Conservation (phyloP, 2,329 filamentous ascomycete genomes). For the Monosporascus sp. region DNA sequence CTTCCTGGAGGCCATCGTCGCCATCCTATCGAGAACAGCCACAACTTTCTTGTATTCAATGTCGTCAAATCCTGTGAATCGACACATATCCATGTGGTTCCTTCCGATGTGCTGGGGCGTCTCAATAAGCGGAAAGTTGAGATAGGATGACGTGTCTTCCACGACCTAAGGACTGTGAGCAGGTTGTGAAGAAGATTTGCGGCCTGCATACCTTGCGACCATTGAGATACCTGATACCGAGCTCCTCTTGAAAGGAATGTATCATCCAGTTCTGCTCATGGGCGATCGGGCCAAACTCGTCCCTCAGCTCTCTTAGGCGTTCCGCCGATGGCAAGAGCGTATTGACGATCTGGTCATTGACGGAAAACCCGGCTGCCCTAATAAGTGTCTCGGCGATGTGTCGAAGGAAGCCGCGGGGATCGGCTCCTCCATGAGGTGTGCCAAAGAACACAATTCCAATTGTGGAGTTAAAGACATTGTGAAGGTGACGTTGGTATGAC, state of each 20-base stretch:
- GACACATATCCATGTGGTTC: slow-evolving; percentile 31
- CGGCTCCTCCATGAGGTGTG: slow-evolving; percentile 24
- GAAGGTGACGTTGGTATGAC: slow-evolving; percentile 4
- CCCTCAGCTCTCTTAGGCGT: slow-evolving; percentile 24
- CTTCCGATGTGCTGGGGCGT: slow-evolving; percentile 25
- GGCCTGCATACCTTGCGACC: slow-evolving; percentile 10
- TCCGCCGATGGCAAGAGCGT: slow-evolving; percentile 28
- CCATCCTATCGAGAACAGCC: background rate
- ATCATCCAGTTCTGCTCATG: slow-evolving; percentile 24
- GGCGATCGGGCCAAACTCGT: slow-evolving; percentile 23
- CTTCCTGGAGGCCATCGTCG: background rate
- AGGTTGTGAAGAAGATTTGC: background rate
- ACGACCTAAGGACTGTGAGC: slow-evolving; percentile 11
- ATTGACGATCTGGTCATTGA: slow-evolving; percentile 28
- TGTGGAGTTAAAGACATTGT: slow-evolving; percentile 15
- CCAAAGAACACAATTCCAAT: slow-evolving; percentile 27
- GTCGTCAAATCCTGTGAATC: slow-evolving; percentile 23
- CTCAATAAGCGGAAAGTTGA: slow-evolving; percentile 24
- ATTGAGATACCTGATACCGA: slow-evolving; percentile 2
- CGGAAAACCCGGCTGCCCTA: slow-evolving; percentile 11
- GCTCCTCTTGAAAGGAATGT: slow-evolving; percentile 30
- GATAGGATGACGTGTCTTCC: slow-evolving; percentile 31
- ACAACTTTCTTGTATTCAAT: slow-evolving; percentile 7
- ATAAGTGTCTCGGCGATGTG: slow-evolving; percentile 10
- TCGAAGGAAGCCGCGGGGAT: slow-evolving; percentile 16